Conservation (phyloP, 371 early-diverging fungal genomes). For the Zancudomyces culisetae region DNA sequence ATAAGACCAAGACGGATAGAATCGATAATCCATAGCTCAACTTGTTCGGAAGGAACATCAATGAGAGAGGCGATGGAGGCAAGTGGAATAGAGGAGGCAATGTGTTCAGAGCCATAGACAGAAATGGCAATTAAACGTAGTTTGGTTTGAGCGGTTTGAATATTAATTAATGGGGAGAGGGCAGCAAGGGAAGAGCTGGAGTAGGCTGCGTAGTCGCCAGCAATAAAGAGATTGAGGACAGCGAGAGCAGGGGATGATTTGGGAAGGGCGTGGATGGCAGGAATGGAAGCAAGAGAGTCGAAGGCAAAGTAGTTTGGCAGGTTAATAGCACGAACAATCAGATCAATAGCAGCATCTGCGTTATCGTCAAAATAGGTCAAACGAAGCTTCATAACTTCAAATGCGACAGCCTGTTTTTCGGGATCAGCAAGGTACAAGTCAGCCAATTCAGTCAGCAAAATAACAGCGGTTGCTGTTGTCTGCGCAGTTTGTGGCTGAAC, state of each 20-base stretch:
- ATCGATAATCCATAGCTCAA: conserved; percentile 86
- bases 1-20: conserved; percentile 75
- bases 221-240: conserved; percentile 56
- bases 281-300: conserved; percentile 51
- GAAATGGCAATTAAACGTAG: conserved; percentile 73
- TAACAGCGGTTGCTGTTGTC: no score
- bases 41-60: conserved; percentile 47
- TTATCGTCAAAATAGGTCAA: no score
- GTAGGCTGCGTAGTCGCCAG: conserved; percentile 47
- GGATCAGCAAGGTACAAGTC: no score
- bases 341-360: not conserved
- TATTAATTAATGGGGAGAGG: conserved; percentile 32
- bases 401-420: no score
- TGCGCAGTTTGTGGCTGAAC: no score
- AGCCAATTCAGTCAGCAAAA: no score
- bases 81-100: conserved; percentile 51
- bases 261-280: conserved; percentile 46
- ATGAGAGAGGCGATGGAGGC: conserved; percentile 48
- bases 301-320: conserved; percentile 16
- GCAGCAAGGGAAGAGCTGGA: conserved; percentile 33
- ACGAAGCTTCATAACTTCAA: no score
- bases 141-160: conserved; percentile 42
- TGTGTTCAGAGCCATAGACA: conserved; percentile 50
- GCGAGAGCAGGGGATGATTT: conserved; percentile 27
- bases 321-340: not conserved